Evolutionary conservation across 2,329 filamentous ascomycete genomes (phyloP), one percentile per base, ranked within the genome.

Genomic region (Xenoacremonium recifei): DNA sequence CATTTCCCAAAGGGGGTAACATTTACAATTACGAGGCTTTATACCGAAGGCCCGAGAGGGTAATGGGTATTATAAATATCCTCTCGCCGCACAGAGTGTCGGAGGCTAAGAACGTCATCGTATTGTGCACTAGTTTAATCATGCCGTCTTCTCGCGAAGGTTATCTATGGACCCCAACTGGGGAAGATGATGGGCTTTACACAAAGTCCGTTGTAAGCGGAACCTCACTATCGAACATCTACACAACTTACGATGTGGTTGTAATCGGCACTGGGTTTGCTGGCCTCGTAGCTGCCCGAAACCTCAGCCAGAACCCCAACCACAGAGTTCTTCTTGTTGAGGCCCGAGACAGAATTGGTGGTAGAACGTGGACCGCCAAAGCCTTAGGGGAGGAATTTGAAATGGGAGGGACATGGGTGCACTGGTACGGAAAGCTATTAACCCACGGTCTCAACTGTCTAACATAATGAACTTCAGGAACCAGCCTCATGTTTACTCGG

Each of bases 331-430:
- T 67, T 0, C 39, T 67, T 3, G 37, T 67, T 0, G 65, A 68
- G 40, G 66, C 57, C 6, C 59, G 65, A 1, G 65, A 69, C 40
- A 61, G 65, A 3, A 64, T 69, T 32, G 66, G 65, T 9, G 66
- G 65, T 3, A 59, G 64, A 7, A 66, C 64, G 15, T 69, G 64
- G 64, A 64, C 60, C 1, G 60, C 61, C 0, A 46, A 54, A 6
- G 47, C 47, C 37, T 20, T 61, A 3, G 61, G 61, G 10, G 56
- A 55, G 15, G 53, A 58, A 1, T 53, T 63, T 19, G 66, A 69
- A 39, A 65, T 69, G 60, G 66, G 66, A 10, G 66, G 66, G 0
- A 68, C 66, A 2, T 69, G 64, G 64, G 55, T 69, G 2, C 62
- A 65, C 39, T 63, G 59, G 60, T 27, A 63, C 19, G 43, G 40